phyloP scores from a whole-genome alignment of 345 rosid species.

The Dipteronia sinensis region DNA sequence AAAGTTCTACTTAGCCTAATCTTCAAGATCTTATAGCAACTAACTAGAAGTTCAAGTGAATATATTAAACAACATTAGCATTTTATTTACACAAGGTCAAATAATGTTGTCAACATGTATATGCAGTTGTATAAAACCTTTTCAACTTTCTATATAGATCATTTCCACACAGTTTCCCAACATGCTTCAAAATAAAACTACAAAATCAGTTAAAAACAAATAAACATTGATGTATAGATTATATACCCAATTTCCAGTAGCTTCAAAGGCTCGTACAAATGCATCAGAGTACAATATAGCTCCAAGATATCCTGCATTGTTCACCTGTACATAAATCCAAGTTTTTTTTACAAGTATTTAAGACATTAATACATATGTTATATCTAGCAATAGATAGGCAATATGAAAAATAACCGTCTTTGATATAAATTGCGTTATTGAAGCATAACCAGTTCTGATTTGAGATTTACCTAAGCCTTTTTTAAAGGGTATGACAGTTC shows the following conservation, averaged over 20 bases:
- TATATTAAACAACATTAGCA: too few relatives aligned
- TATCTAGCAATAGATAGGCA: too few relatives aligned
- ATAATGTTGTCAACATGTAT: neutral
- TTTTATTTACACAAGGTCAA: too few relatives aligned
- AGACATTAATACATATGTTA: too few relatives aligned
- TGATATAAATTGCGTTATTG: too few relatives aligned
- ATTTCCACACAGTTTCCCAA: neutral
- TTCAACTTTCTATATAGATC: neutral
- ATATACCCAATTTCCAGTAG: constrained; percentile 14
- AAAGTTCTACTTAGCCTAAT: neutral
- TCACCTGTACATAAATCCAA: constrained; percentile 27
- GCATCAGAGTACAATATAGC: constrained; percentile 21
- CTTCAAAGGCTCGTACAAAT: neutral
- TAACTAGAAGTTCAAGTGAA: too few relatives aligned
- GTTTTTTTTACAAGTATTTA: neutral
- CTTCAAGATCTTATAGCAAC: neutral
- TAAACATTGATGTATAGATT: neutral
- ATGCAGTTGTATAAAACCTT: neutral
- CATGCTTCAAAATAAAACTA: too few relatives aligned
- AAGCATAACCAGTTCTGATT: too few relatives aligned
- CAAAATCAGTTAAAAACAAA: neutral
- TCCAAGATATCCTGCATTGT: constrained; percentile 34
- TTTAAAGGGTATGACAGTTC: too few relatives aligned
- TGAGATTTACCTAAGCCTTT: too few relatives aligned
- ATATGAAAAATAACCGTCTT: too few relatives aligned